Base-by-base conservation (phyloP, 306 rosid species). In the Lupinus albus region DNA sequence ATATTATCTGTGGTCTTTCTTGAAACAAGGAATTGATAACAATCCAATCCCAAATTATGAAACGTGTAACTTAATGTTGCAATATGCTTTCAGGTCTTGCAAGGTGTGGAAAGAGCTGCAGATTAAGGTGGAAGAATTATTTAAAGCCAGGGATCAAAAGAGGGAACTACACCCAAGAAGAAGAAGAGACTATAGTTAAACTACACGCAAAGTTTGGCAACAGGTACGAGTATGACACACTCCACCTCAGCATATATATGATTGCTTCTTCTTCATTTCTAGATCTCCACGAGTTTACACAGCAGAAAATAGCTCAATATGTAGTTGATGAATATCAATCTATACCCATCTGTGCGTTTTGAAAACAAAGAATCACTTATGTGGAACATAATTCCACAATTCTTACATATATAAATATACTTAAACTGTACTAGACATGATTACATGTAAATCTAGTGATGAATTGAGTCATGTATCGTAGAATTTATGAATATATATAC, bases 21-120 rank as follows among this genome's bases (percentile, higher is more conserved):
- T 11, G 21, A 14, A 14, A 48, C 14, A 9, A 14, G 10, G 10
- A 38, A 2, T 8, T 2, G 8, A 14, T 14, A 14, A 1, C 49
- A 44, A 14, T 44, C 15, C n/a, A 42, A 42, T 11, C 15, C n/a
- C 49, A 14, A 11, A 14, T 6, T 44, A 25, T 44, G 49, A 12
- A 42, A 44, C 13, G 7, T 14, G 7, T 17, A 50, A 12, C 5
- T 12, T n/a, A 52, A 0, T 20, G 38, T 45, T 20, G 7, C 13
- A 18, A 32, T 57, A 42, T 58, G 6, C 11, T 38, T 61, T 38
- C 65, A 76, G 76, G 80, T 30, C 76, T 76, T 32, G 53, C 64
- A 2, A 76, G 80, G 53, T 76, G 80, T 53, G 80, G 80, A 6
- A 76, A 76, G 70, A 76, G 80, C 30, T 76, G 80, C 47, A 76